Percentiles rank a stretch among this genome's conserved stretches.
Evolutionary conservation across 1,284 basidiomycete genomes (phyloP).

Genomic region (Malassezia restricta): DNA sequence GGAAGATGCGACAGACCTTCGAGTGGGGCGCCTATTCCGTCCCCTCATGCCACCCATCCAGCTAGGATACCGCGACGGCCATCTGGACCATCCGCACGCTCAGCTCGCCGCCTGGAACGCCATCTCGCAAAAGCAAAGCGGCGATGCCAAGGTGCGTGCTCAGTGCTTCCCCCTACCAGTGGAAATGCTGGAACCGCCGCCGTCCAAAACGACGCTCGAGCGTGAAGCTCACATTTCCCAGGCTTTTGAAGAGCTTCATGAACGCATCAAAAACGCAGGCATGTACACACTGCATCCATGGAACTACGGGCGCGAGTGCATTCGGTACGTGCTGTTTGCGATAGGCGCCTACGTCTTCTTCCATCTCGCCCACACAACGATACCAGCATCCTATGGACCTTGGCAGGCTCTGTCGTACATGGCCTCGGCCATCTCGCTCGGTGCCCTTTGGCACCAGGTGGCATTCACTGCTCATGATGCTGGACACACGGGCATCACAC

Average conservation of each 20-base stretch:
- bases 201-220: conserved; percentile 49
- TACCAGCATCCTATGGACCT: not conserved
- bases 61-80: conserved; percentile 53
- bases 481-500: conserved; percentile 85
- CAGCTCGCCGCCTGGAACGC: conserved; percentile 30
- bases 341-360: conserved; percentile 57
- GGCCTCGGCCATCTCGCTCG: conserved; percentile 66
- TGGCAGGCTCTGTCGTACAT: conserved; percentile 46
- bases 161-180: conserved; percentile 33
- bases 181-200: conserved; percentile 43
- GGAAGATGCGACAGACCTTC: conserved; percentile 41
- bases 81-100: conserved; percentile 39
- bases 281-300: conserved; percentile 71
- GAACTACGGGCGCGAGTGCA: conserved; percentile 80
- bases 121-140: not conserved
- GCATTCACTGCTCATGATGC: conserved; percentile 87
- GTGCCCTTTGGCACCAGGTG: conserved; percentile 86
- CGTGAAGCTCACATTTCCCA: conserved; percentile 61
- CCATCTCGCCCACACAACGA: conserved; percentile 24
- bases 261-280: conserved; percentile 63
- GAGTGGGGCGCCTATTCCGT: conserved; percentile 53
- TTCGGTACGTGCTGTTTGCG: conserved; percentile 62
- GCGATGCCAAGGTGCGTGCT: conserved; percentile 17
- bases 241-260: conserved; percentile 70
- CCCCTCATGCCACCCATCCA: conserved; percentile 80